These are phyloP conservation scores for Dendrobium huoshanense DNA, from an alignment of 106 monocot species.

Conservation along the genomic window DNA sequence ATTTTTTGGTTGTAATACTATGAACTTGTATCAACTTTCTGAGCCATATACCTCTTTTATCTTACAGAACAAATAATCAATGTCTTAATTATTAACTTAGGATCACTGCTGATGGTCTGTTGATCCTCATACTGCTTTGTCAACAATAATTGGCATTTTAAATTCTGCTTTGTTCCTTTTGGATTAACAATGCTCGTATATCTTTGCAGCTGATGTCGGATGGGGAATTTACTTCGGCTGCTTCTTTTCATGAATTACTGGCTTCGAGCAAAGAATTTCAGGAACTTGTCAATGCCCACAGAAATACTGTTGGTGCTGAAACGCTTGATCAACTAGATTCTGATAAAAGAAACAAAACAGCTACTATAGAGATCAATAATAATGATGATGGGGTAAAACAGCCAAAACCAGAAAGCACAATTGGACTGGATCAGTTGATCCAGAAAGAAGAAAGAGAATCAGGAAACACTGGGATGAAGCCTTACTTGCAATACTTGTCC, in stretches of 20 bases:
- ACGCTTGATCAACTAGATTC: constrained; percentile 20
- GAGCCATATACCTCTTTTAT: too few relatives aligned
- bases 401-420: constrained; percentile 1
- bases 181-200: neutral
- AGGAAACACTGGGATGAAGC: constrained; percentile 71
- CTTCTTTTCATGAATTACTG: constrained; percentile 52
- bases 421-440: constrained; percentile 58
- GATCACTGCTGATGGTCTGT: too few relatives aligned
- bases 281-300: constrained; percentile 76
- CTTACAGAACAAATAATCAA: too few relatives aligned
- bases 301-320: constrained; percentile 49
- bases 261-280: constrained; percentile 62
- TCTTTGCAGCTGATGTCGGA: constrained; percentile 77
- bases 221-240: constrained; percentile 49
- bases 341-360: constrained; percentile 13
- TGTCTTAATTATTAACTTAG: too few relatives aligned
- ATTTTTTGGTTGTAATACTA: too few relatives aligned
- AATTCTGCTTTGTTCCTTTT: neutral
- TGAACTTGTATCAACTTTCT: too few relatives aligned
- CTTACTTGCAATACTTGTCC: constrained; percentile 64
- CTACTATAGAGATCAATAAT: constrained; percentile 17
- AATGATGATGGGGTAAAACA: constrained; percentile 8
- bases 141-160: neutral
- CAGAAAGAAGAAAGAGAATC: constrained; percentile 89
- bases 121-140: neutral